A percentile compares a stretch with the other conserved stretches of the same genome.
These are phyloP conservation scores for Phytophthora podocarpi DNA, from an alignment of 352 stramenopile species.

Conservation along the genomic window DNA sequence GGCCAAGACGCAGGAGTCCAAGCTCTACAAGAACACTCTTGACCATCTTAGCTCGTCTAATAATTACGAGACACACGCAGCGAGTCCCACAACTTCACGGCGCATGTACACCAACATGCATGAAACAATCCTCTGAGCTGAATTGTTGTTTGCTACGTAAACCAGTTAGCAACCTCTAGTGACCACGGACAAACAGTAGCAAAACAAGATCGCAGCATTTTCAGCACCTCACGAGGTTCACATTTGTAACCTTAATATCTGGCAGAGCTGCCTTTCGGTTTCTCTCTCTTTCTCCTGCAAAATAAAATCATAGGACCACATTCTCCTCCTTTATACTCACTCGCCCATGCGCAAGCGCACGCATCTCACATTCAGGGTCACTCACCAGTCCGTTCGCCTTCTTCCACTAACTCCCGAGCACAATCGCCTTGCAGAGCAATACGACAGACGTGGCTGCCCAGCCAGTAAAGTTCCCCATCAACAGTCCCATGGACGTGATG, in stretches of 20 bases:
- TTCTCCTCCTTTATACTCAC: conserved; percentile 24
- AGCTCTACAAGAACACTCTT: no score
- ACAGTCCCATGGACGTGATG: conserved; percentile 62
- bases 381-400: not conserved
- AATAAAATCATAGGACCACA: conserved; percentile 5
- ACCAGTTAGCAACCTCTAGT: no score
- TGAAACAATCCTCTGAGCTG: no score
- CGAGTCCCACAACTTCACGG: no score
- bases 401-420: conserved; percentile 39
- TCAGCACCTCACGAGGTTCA: no score
- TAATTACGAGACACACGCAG: no score
- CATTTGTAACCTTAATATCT: conserved; percentile 12
- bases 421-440: conserved; percentile 60
- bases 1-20: no score
- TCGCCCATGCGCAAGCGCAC: conserved; percentile 6
- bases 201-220: no score
- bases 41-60: no score
- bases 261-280: not conserved
- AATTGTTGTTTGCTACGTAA: no score
- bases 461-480: conserved; percentile 62
- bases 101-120: no score
- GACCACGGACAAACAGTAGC: not conserved
- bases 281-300: conserved; percentile 9
- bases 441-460: conserved; percentile 61
- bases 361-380: not conserved